Evolutionary conservation across 768 basidiomycete genomes (phyloP).

Genomic region (Rhodotorula babjevae): DNA sequence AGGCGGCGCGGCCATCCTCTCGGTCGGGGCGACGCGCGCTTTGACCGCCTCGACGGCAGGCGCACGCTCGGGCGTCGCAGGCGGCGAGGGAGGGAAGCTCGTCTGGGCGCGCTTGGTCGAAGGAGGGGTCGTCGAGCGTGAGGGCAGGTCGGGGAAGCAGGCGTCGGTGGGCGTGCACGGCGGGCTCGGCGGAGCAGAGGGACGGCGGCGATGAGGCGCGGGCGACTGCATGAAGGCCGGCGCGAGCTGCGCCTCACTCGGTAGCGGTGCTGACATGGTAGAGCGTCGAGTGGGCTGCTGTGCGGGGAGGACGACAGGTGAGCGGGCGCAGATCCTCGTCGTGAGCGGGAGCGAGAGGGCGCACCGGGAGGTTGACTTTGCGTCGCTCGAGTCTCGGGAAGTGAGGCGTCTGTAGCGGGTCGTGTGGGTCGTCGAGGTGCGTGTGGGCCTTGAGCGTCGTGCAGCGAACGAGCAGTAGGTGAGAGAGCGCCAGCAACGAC

Average conservation of each 20-base stretch:
- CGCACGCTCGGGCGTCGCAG: slow-evolving; percentile 7
- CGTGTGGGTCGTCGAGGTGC: no score
- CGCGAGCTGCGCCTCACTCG: not conserved
- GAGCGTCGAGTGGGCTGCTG: no score
- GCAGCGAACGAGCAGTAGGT: no score
- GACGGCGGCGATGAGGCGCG: slow-evolving; percentile 11
- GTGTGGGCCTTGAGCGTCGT: no score
- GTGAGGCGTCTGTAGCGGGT: no score
- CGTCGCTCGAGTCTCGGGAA: no score
- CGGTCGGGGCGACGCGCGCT: not conserved
- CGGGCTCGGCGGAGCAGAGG: slow-evolving; percentile 19
- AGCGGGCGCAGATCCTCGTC: not conserved
- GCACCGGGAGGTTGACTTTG: no score
- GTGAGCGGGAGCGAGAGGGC: no score
- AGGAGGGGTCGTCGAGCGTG: not conserved
- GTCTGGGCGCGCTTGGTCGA: not conserved
- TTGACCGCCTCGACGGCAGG: not conserved
- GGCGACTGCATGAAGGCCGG: not conserved
- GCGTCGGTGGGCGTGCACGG: slow-evolving; percentile 23
- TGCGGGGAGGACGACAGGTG: not conserved
- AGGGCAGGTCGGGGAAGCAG: slow-evolving; percentile 7
- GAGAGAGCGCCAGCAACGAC: no score
- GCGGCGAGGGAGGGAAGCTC: slow-evolving; percentile 15
- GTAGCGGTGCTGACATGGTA: no score
- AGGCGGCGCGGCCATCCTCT: not conserved